phyloP scores from a whole-genome alignment of 176 grass and related monocot genomes.

The Juncus effusus region DNA sequence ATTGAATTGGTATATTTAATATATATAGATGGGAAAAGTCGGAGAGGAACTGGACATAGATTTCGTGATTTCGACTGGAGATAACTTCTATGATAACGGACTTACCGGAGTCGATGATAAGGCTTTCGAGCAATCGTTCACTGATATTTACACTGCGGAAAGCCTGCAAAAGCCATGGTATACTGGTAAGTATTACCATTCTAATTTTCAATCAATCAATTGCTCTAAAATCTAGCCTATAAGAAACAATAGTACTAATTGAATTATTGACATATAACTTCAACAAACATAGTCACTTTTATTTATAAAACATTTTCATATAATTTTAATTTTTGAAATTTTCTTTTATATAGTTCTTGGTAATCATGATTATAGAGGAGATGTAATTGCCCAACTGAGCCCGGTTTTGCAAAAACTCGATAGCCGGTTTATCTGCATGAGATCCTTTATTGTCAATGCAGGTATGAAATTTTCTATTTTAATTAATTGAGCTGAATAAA shows the following conservation, averaged over 20 bases:
- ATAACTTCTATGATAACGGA: conserved; percentile 79
- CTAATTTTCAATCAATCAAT: neutral
- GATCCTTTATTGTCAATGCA: conserved; percentile 60
- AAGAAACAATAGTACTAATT: too few species aligned
- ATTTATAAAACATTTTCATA: neutral
- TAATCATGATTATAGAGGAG: conserved; percentile 71
- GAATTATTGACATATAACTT: too few species aligned
- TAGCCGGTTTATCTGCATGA: conserved; percentile 55
- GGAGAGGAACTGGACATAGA: conserved; percentile 56
- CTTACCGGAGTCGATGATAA: conserved; percentile 54
- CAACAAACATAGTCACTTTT: neutral
- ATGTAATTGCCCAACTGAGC: conserved; percentile 46
- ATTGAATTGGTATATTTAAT: neutral
- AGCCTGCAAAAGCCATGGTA: conserved; percentile 88
- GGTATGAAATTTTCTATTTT: conserved; percentile 26
- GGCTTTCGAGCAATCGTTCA: conserved; percentile 70
- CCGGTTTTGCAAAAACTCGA: conserved; percentile 41
- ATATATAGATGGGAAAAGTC: conserved; percentile 56
- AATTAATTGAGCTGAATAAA: neutral
- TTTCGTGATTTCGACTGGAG: conserved; percentile 75
- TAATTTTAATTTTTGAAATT: neutral
- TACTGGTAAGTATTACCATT: conserved; percentile 36
- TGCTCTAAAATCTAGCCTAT: too few species aligned
- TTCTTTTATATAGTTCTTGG: conserved; percentile 48
- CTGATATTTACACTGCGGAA: conserved; percentile 59